A percentile compares a stretch with the other conserved stretches of the same genome.
These are phyloP conservation scores for Saccharata proteae DNA, from an alignment of 2,329 filamentous ascomycete species.

Conservation along the genomic window DNA sequence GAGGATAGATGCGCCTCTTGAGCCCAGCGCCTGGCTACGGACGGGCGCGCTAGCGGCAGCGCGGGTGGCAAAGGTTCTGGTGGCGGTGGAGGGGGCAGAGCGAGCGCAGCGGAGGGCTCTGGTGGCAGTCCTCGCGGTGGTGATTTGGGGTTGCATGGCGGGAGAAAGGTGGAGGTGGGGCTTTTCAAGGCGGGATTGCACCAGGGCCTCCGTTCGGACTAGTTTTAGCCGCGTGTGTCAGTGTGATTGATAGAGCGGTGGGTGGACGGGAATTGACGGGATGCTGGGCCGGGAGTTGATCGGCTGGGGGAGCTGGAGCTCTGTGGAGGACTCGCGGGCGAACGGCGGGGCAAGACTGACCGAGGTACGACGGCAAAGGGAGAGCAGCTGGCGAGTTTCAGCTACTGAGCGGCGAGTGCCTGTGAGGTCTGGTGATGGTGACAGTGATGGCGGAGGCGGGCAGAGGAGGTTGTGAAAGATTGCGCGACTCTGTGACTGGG, in stretches of 20 bases:
- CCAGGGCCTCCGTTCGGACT: not conserved
- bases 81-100: conserved; percentile 1
- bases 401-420: too few species aligned
- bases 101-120: conserved; percentile 4
- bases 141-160: conserved; percentile 5
- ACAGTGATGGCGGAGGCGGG: too few species aligned
- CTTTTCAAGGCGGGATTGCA: conserved; percentile 1
- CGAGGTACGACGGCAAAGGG: too few species aligned
- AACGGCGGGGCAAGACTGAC: conserved; percentile 5
- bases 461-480: too few species aligned
- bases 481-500: too few species aligned
- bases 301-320: not conserved
- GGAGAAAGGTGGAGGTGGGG: conserved; percentile 2
- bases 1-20: conserved; percentile 2
- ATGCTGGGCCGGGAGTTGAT: not conserved
- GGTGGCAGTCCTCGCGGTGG: conserved; percentile 6
- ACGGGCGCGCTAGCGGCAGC: conserved; percentile 1
- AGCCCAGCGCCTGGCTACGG: conserved; percentile 2
- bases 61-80: conserved; percentile 6
- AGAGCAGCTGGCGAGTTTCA: too few species aligned
- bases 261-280: conserved; percentile 3
- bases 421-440: too few species aligned
- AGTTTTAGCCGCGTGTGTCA: conserved; percentile 1
- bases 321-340: conserved; percentile 6
- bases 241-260: not conserved